phyloP scores from a whole-genome alignment of 768 basidiomycete species.

The Scleroderma citrinum region DNA sequence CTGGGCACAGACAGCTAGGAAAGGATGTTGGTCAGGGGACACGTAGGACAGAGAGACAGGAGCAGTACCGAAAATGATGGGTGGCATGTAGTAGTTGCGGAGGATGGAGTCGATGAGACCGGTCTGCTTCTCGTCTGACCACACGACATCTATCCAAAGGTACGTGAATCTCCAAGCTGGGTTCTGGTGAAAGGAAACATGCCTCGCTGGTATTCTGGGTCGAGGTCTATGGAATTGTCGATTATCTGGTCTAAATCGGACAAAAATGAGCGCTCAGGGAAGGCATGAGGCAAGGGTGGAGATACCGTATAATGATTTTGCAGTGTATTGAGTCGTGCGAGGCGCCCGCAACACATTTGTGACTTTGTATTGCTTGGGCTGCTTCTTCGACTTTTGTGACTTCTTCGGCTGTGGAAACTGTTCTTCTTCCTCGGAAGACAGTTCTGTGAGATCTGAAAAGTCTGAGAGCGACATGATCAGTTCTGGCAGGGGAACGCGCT shows the following conservation, averaged over 20 bases:
- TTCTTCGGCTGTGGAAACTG: slow-evolving; percentile 23
- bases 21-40: not conserved
- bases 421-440: slow-evolving; percentile 36
- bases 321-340: slow-evolving; percentile 36
- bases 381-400: slow-evolving; percentile 18
- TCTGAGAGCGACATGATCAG: slow-evolving; percentile 33
- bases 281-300: not conserved
- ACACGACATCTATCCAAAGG: slow-evolving; percentile 47
- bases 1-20: slow-evolving; percentile 33
- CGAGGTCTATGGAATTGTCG: slow-evolving; percentile 43
- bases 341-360: slow-evolving; percentile 31
- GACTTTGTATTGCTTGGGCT: slow-evolving; percentile 26
- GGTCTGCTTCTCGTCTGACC: slow-evolving; percentile 55
- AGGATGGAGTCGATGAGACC: slow-evolving; percentile 60
- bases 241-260: slow-evolving; percentile 40
- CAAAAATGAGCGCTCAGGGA: not conserved
- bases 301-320: slow-evolving; percentile 41
- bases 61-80: slow-evolving; percentile 57
- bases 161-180: not conserved
- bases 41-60: not conserved
- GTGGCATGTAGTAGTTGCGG: slow-evolving; percentile 61
- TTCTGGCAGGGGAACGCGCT: not conserved
- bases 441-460: slow-evolving; percentile 43
- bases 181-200: not conserved
- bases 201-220: slow-evolving; percentile 68